phyloP scores from a whole-genome alignment of 345 rosid species.

The Moricandia moricandioides region DNA sequence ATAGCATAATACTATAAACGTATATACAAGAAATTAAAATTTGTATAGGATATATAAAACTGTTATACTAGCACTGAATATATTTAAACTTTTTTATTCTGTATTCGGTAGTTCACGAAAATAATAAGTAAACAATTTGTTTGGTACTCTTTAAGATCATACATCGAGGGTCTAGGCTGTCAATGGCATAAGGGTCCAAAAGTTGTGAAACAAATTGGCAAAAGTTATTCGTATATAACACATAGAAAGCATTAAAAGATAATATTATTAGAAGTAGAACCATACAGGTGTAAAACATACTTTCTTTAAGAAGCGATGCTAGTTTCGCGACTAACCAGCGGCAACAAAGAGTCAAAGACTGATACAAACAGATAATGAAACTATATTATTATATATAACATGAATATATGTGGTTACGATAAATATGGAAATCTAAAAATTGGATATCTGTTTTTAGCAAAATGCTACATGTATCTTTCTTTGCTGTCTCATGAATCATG shows the following conservation, averaged over 20 bases:
- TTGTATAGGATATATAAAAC: not conserved
- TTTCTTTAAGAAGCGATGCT: not conserved
- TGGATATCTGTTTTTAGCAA: constrained; percentile 24
- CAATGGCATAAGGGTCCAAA: constrained; percentile 23
- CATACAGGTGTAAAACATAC: constrained; percentile 4
- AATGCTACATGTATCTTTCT: constrained; percentile 35
- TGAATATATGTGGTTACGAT: constrained; percentile 1
- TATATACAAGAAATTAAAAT: not conserved
- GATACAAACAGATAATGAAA: not conserved
- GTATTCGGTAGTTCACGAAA: constrained; percentile 24
- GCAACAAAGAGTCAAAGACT: constrained; percentile 25
- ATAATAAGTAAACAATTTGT: constrained; percentile 6
- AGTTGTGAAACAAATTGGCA: constrained; percentile 27
- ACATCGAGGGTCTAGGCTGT: constrained; percentile 31
- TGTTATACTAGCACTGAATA: not conserved
- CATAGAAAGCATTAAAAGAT: not conserved
- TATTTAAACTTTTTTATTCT: not conserved
- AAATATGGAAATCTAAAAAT: not conserved
- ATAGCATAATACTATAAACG: not conserved
- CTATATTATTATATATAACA: not conserved
- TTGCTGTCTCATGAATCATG: constrained; percentile 36
- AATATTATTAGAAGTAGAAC: not conserved
- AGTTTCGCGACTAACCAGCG: not conserved
- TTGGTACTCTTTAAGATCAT: not conserved
- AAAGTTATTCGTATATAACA: constrained; percentile 23